Evolutionary conservation across 306 rosid genomes (phyloP).

Genomic region (Dryas drummondii): DNA sequence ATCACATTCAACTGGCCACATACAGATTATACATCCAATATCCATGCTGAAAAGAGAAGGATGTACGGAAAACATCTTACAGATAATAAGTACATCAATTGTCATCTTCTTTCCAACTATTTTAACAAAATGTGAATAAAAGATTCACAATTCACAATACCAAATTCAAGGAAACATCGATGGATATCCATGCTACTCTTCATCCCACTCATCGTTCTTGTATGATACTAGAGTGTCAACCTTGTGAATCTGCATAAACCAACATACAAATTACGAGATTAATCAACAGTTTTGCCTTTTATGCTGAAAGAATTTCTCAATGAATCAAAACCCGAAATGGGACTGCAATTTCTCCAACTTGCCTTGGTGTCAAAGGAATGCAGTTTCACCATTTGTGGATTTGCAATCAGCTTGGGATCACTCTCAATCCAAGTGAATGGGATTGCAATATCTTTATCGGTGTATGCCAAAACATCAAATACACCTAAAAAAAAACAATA

Average conservation of each 20-base stretch:
- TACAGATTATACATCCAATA: background rate
- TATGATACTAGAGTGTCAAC: slow-evolving; percentile 92
- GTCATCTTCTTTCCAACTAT: background rate
- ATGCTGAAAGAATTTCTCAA: background rate
- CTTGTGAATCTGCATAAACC: slow-evolving; percentile 77
- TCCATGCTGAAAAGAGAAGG: background rate
- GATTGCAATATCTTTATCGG: slow-evolving; percentile 91
- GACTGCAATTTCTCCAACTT: slow-evolving; percentile 10
- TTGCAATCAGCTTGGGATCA: slow-evolving; percentile 91
- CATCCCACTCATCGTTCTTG: slow-evolving; percentile 93
- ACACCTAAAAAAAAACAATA: slow-evolving; percentile 54
- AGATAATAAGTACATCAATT: slow-evolving; percentile 2
- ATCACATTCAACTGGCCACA: background rate
- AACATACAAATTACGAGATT: background rate
- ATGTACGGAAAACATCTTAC: background rate
- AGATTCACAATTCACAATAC: slow-evolving; percentile 41
- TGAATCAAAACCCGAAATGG: background rate
- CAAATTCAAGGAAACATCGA: background rate
- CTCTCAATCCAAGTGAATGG: slow-evolving; percentile 98
- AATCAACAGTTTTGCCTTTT: background rate
- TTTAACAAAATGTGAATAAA: slow-evolving; percentile 59
- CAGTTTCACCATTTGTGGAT: slow-evolving; percentile 98
- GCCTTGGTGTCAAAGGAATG: slow-evolving; percentile 99
- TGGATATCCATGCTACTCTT: slow-evolving; percentile 33
- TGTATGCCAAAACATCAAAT: slow-evolving; percentile 92